These are phyloP conservation scores for Aspergillus sp. DNA, from an alignment of 2,329 filamentous ascomycete genomes.

Conservation along the genomic window DNA sequence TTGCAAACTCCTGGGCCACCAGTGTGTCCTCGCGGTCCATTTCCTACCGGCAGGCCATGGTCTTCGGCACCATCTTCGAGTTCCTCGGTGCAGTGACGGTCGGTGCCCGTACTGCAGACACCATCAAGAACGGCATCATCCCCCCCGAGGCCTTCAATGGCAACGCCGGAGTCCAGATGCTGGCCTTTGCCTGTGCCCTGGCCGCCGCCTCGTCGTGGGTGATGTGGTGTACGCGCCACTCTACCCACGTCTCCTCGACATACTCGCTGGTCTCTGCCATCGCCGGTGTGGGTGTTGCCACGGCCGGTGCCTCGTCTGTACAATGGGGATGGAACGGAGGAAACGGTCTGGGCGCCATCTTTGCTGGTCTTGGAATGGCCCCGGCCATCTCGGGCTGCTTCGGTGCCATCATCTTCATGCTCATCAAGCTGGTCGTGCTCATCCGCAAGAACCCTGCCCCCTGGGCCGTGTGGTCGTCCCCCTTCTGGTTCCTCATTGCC, in stretches of 20 bases:
- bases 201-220: slow-evolving; percentile 59
- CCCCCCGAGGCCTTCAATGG: slow-evolving; percentile 57
- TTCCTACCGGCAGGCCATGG: slow-evolving; percentile 35
- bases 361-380: slow-evolving; percentile 64
- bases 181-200: slow-evolving; percentile 49
- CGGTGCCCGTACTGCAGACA: slow-evolving; percentile 69
- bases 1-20: slow-evolving; percentile 80
- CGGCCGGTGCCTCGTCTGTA: slow-evolving; percentile 61
- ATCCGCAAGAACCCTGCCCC: slow-evolving; percentile 68
- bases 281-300: slow-evolving; percentile 68
- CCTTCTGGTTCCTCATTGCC: slow-evolving; percentile 75
- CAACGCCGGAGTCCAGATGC: slow-evolving; percentile 66
- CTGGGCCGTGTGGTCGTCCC: slow-evolving; percentile 72
- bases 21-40: slow-evolving; percentile 74
- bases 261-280: slow-evolving; percentile 70
- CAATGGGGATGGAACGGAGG: slow-evolving; percentile 70
- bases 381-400: slow-evolving; percentile 66
- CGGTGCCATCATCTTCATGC: slow-evolving; percentile 67
- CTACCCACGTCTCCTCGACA: slow-evolving; percentile 70
- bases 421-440: slow-evolving; percentile 72
- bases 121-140: slow-evolving; percentile 78
- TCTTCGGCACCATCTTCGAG: slow-evolving; percentile 65
- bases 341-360: slow-evolving; percentile 69
- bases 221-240: slow-evolving; percentile 76
- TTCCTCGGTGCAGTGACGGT: slow-evolving; percentile 66